Evolutionary conservation across 1,139 yeast species (phyloP).

Genomic region (Zygosaccharomyces pseudobailii): DNA sequence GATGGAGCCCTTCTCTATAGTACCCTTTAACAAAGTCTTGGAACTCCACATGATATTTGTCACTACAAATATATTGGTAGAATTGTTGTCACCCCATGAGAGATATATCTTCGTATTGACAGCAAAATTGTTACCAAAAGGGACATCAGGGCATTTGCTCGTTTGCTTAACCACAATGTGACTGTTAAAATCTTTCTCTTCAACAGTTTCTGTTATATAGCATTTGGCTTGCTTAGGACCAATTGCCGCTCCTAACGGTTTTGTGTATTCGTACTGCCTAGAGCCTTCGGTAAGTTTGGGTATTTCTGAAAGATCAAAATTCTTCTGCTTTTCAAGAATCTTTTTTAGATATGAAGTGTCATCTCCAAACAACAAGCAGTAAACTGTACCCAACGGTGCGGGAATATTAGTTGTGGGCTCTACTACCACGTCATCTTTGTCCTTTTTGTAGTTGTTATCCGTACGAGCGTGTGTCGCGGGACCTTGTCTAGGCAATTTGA

Average conservation of each 20-base stretch:
- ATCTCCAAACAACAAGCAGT: constrained; percentile 63
- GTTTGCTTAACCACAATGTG: constrained; percentile 57
- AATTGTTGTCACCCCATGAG: constrained; percentile 73
- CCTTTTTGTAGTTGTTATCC: constrained; percentile 45
- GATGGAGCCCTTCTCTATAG: constrained; percentile 85
- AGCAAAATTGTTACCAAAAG: constrained; percentile 79
- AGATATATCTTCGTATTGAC: constrained; percentile 64
- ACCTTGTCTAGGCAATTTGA: constrained; percentile 42
- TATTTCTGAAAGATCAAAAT: constrained; percentile 59
- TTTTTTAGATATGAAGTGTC: constrained; percentile 55
- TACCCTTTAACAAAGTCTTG: constrained; percentile 88
- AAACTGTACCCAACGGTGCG: constrained; percentile 83
- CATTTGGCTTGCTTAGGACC: constrained; percentile 96
- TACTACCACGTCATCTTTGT: constrained; percentile 56
- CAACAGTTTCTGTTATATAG: constrained; percentile 64
- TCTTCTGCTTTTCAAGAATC: constrained; percentile 63
- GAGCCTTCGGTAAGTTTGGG: constrained; percentile 43
- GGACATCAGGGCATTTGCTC: constrained; percentile 90
- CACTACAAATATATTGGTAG: constrained; percentile 57
- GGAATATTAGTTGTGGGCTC: constrained; percentile 48
- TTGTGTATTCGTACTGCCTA: constrained; percentile 66
- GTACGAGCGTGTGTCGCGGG: constrained; percentile 58
- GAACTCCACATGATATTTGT: constrained; percentile 86
- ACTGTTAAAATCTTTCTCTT: constrained; percentile 55
- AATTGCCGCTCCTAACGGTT: constrained; percentile 76